phyloP scores from a whole-genome alignment of 2,329 filamentous ascomycete species.

The Trichoderma sp. region DNA sequence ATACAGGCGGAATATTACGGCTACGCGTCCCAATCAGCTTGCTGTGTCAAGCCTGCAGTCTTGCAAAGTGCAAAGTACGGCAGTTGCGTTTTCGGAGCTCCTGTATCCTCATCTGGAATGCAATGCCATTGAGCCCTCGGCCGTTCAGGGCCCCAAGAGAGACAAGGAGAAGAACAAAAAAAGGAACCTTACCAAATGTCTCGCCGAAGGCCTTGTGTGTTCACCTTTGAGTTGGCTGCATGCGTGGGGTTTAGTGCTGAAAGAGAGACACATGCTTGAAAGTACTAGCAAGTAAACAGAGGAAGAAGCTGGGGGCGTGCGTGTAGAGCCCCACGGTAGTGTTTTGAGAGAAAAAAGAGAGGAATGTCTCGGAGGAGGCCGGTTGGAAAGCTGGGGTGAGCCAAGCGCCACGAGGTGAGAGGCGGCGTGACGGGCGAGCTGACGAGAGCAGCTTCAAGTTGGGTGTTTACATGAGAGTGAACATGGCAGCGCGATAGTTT shows the following conservation, averaged over 20 bases:
- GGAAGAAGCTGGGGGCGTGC: neutral
- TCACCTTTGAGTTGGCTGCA: neutral
- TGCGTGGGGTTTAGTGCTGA: slow-evolving; percentile 9
- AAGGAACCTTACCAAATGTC: slow-evolving; percentile 1
- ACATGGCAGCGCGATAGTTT: no score
- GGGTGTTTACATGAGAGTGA: neutral
- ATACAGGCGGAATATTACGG: neutral
- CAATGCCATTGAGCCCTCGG: neutral
- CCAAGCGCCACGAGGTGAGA: slow-evolving; percentile 17
- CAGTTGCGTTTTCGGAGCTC: no score
- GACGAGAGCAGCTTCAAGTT: neutral
- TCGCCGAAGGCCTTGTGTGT: slow-evolving; percentile 15
- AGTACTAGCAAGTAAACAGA: neutral
- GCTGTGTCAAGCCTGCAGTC: no score
- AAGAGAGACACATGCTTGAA: neutral
- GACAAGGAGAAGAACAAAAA: neutral
- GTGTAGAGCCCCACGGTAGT: neutral
- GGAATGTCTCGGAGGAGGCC: neutral
- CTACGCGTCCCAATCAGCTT: neutral
- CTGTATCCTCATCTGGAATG: neutral
- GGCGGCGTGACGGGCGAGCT: slow-evolving; percentile 16
- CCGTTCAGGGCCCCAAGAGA: slow-evolving; percentile 4
- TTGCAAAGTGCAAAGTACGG: neutral
- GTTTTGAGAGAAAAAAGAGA: neutral
- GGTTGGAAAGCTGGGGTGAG: slow-evolving; percentile 15